These are phyloP conservation scores for Diplodia intermedia DNA, from an alignment of 2,329 filamentous ascomycete species.

Conservation along the genomic window DNA sequence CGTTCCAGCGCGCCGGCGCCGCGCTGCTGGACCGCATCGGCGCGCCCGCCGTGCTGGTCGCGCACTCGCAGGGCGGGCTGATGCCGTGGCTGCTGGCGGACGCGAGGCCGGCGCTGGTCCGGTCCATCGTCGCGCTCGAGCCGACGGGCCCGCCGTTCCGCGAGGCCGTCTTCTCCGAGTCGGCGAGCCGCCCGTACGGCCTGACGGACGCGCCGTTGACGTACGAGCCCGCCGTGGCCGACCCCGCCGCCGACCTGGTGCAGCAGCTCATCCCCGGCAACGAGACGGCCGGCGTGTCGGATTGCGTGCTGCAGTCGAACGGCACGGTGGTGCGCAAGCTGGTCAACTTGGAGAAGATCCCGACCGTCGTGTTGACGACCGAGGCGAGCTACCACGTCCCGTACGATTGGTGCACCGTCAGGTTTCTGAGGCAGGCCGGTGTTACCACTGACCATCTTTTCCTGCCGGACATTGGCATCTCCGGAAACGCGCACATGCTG, in stretches of 20 bases:
- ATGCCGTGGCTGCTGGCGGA: conserved; percentile 60
- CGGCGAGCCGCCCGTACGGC: conserved; percentile 16
- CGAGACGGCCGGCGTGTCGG: neutral
- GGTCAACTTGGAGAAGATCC: conserved; percentile 20
- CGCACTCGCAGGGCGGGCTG: conserved; percentile 59
- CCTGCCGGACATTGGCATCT: conserved; percentile 1
- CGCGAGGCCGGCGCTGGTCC: conserved; percentile 55
- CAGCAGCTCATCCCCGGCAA: conserved; percentile 18
- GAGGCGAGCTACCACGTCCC: conserved; percentile 30
- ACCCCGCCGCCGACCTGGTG: neutral
- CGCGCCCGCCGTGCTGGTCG: conserved; percentile 52
- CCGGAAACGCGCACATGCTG: conserved; percentile 9
- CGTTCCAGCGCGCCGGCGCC: conserved; percentile 16
- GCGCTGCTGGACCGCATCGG: conserved; percentile 55
- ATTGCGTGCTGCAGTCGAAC: conserved; percentile 25
- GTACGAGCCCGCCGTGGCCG: conserved; percentile 11
- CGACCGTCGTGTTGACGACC: conserved; percentile 10
- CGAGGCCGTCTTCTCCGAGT: conserved; percentile 23
- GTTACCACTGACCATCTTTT: conserved; percentile 11
- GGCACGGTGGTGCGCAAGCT: conserved; percentile 6
- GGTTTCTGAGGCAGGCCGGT: conserved; percentile 24
- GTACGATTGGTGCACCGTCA: conserved; percentile 31
- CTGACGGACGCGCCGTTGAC: conserved; percentile 27
- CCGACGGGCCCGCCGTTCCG: conserved; percentile 31
- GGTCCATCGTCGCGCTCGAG: conserved; percentile 53